Evolutionary conservation across 768 basidiomycete species (phyloP).

Genomic region (Rhizopogon roseolus): DNA sequence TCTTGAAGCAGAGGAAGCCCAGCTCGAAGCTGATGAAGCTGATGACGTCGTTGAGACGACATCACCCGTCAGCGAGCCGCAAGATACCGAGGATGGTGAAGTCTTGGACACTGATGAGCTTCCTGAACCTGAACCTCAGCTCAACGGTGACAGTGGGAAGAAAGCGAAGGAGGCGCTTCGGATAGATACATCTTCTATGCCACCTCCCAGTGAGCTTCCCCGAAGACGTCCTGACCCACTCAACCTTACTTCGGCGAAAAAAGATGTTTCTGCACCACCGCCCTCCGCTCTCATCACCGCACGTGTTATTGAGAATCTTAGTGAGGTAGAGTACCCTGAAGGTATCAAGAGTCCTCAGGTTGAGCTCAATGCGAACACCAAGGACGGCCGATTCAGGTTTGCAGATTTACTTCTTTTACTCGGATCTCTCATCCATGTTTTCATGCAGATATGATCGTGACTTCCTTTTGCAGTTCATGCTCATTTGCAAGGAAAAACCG

Average conservation of each 20-base stretch:
- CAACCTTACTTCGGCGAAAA: constrained; percentile 56
- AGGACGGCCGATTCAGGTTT: constrained; percentile 87
- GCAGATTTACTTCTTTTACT: not conserved
- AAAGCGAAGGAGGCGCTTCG: constrained; percentile 54
- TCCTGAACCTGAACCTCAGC: constrained; percentile 17
- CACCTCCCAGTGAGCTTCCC: constrained; percentile 34
- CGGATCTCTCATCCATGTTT: not conserved
- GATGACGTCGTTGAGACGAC: constrained; percentile 23
- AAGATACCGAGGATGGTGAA: constrained; percentile 38
- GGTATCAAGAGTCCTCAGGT: constrained; percentile 76
- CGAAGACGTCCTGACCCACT: constrained; percentile 65
- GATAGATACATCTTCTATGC: constrained; percentile 53
- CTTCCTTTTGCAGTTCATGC: constrained; percentile 96
- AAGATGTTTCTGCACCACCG: constrained; percentile 25
- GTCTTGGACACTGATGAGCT: constrained; percentile 28
- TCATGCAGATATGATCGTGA: constrained; percentile 84
- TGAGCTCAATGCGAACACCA: constrained; percentile 79
- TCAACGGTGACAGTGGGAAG: constrained; percentile 34
- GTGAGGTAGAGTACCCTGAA: constrained; percentile 74
- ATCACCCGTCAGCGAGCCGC: constrained; percentile 39
- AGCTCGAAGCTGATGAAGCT: constrained; percentile 25
- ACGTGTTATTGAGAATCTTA: constrained; percentile 79
- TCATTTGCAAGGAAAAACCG: constrained; percentile 91
- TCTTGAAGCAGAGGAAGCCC: constrained; percentile 30
- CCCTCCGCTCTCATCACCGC: constrained; percentile 73